These are phyloP conservation scores for Arabidopsis lyrata DNA, from an alignment of 441 rosid genomes.

Conservation along the genomic window DNA sequence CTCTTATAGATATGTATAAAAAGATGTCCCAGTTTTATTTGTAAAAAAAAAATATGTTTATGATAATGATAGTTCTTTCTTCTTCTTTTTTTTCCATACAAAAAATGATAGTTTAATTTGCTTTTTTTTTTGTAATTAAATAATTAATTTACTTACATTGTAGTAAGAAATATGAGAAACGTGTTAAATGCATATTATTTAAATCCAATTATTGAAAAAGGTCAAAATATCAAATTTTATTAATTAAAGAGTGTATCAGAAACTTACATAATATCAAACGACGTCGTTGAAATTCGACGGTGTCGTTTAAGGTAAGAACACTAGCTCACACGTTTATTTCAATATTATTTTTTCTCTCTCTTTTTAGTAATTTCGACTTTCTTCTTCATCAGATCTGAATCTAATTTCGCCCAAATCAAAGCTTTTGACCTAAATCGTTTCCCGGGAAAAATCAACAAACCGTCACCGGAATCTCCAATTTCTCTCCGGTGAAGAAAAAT, in stretches of 20 bases:
- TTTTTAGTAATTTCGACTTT: neutral
- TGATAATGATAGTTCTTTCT: constrained; percentile 30
- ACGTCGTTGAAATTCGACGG: neutral
- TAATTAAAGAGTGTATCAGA: neutral
- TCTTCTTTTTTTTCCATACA: neutral
- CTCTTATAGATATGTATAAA: constrained; percentile 9
- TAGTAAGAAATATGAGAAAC: constrained; percentile 22
- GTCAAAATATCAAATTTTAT: neutral
- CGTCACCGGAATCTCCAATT: neutral
- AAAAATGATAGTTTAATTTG: neutral
- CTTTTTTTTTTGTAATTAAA: neutral
- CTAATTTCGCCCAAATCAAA: neutral
- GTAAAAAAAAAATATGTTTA: constrained; percentile 10
- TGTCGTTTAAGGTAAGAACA: neutral
- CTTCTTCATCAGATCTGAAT: constrained; percentile 25
- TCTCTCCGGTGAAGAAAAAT: constrained; percentile 32
- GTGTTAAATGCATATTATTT: constrained; percentile 12
- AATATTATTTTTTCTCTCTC: neutral
- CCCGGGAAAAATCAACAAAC: constrained; percentile 24
- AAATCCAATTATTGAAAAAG: neutral
- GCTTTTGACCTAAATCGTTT: constrained; percentile 8
- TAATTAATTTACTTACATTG: neutral
- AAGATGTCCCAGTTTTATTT: constrained; percentile 23
- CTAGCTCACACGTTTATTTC: constrained; percentile 13
- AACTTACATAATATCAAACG: neutral